These are phyloP conservation scores for Diutina scorzettiae DNA, from an alignment of 1,139 yeast genomes.

Conservation along the genomic window DNA sequence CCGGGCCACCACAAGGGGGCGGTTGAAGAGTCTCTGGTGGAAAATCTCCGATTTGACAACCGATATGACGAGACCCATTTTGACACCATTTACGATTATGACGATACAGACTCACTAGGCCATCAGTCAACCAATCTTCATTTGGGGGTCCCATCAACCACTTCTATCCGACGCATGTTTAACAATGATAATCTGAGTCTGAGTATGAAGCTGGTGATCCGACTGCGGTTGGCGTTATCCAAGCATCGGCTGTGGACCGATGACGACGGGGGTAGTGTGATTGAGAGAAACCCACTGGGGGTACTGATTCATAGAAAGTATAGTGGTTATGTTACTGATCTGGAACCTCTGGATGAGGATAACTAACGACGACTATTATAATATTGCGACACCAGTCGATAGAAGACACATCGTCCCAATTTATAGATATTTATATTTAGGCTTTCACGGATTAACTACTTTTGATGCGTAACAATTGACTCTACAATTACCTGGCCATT, in stretches of 20 bases:
- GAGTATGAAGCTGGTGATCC: slow-evolving; percentile 4
- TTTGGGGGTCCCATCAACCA: not conserved
- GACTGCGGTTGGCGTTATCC: not conserved
- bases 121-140: not conserved
- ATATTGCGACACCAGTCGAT: too few species aligned
- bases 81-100: not conserved
- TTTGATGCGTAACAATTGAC: too few species aligned
- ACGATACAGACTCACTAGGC: not conserved
- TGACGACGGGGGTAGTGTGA: slow-evolving; percentile 1
- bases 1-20: not conserved
- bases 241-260: not conserved
- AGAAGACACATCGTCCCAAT: too few species aligned
- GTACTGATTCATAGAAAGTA: slow-evolving; percentile 1
- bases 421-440: too few species aligned
- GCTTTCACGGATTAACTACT: too few species aligned
- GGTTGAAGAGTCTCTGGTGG: not conserved
- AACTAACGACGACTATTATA: too few species aligned
- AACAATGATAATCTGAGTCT: not conserved
- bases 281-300: not conserved
- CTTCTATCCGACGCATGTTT: not conserved
- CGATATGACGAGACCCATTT: not conserved
- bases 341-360: slow-evolving; percentile 2
- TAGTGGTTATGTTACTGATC: slow-evolving; percentile 5
- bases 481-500: too few species aligned
- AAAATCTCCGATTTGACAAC: not conserved